Percentiles rank a stretch among this genome's conserved stretches.
These are phyloP conservation scores for Clavulina sp. DNA, from an alignment of 768 basidiomycete genomes.

Conservation along the genomic window DNA sequence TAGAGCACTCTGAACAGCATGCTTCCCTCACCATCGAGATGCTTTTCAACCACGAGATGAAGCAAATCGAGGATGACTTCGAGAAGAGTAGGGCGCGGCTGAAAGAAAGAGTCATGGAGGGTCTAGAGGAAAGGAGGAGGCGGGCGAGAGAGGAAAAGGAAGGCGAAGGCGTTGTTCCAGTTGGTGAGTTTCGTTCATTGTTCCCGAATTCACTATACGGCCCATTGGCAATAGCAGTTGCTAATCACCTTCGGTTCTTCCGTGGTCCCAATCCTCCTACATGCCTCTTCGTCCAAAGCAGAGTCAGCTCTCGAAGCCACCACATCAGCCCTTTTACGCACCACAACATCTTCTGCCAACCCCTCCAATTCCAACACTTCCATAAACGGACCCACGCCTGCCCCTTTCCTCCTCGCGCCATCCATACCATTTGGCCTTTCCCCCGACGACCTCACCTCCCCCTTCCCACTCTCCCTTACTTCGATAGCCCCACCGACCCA, in stretches of 20 bases:
- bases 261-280: not conserved
- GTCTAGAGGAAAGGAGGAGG: conserved; percentile 65
- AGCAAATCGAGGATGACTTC: conserved; percentile 71
- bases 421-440: conserved; percentile 66
- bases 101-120: conserved; percentile 60
- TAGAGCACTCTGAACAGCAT: conserved; percentile 49
- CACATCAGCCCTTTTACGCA: no score
- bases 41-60: conserved; percentile 62
- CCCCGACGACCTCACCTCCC: conserved; percentile 74
- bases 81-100: conserved; percentile 55
- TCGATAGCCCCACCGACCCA: conserved; percentile 20
- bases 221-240: no score
- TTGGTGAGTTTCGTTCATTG: not conserved
- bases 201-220: no score
- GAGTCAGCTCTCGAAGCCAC: conserved; percentile 57
- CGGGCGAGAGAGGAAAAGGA: conserved; percentile 78
- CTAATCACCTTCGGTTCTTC: not conserved
- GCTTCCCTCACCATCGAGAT: conserved; percentile 46
- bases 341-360: no score
- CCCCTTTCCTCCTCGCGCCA: conserved; percentile 30
- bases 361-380: conserved; percentile 66
- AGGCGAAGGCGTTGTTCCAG: conserved; percentile 58
- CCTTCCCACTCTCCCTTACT: conserved; percentile 61
- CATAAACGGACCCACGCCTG: conserved; percentile 23
- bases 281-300: conserved; percentile 16